phyloP scores from a whole-genome alignment of 192 early-diverging fungal species.

The Umbelopsis sp. region DNA sequence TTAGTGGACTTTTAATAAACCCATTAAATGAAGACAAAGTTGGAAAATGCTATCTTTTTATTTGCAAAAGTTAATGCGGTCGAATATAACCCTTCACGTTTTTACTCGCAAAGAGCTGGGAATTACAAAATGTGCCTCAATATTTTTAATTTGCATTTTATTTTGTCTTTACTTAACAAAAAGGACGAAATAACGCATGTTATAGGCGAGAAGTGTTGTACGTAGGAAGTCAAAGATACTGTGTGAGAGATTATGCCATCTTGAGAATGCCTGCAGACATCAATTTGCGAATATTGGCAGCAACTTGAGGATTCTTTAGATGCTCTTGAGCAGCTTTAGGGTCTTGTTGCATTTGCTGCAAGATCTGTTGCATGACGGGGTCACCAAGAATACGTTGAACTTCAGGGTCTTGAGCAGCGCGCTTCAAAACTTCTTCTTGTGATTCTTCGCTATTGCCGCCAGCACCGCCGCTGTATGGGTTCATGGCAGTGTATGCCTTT shows the following conservation, averaged over 20 bases:
- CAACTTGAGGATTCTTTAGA: conserved; percentile 92
- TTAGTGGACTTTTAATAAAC: neutral
- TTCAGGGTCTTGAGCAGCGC: conserved; percentile 93
- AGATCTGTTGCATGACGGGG: conserved; percentile 95
- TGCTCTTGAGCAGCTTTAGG: conserved; percentile 93
- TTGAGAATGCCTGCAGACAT: conserved; percentile 87
- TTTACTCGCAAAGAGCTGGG: too few relatives aligned
- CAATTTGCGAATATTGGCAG: conserved; percentile 93
- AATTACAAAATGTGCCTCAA: too few relatives aligned
- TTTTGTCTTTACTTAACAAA: neutral
- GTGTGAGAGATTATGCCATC: conserved; percentile 53
- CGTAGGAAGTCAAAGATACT: neutral
- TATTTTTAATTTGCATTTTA: neutral
- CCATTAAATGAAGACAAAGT: neutral
- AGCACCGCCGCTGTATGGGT: conserved; percentile 42
- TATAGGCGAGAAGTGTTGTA: neutral
- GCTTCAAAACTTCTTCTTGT: conserved; percentile 78
- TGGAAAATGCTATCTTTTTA: too few relatives aligned
- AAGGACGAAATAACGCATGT: neutral
- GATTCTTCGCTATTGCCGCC: conserved; percentile 56
- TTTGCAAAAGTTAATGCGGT: too few relatives aligned
- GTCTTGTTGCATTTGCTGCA: conserved; percentile 97
- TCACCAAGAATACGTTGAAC: conserved; percentile 84
- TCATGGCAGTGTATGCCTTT: conserved; percentile 85
- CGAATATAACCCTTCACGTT: too few relatives aligned